Conservation (phyloP, 495 filamentous ascomycete species). For the Jackrogersella minutella region DNA sequence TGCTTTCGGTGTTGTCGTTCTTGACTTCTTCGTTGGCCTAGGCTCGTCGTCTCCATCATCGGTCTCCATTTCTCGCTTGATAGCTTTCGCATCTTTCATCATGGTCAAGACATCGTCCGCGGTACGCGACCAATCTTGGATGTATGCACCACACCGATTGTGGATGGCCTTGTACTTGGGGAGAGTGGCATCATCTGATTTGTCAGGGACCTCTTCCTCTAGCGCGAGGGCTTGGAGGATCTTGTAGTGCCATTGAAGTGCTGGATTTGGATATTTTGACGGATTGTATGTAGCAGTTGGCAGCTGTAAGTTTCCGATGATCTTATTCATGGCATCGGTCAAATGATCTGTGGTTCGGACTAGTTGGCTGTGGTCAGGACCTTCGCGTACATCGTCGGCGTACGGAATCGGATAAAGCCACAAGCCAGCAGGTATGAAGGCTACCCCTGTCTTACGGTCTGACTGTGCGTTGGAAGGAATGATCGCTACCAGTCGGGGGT, state of each 20-base stretch:
- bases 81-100: constrained; percentile 40
- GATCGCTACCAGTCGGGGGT: constrained; percentile 81
- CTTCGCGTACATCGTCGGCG: constrained; percentile 85
- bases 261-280: constrained; percentile 88
- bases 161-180: constrained; percentile 83
- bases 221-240: constrained; percentile 92
- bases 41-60: constrained; percentile 50
- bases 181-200: constrained; percentile 81
- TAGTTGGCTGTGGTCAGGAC: constrained; percentile 61
- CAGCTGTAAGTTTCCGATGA: constrained; percentile 88
- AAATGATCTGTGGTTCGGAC: constrained; percentile 72
- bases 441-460: constrained; percentile 67
- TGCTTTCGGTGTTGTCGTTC: constrained; percentile 38
- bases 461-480: constrained; percentile 73
- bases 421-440: constrained; percentile 80
- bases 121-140: constrained; percentile 74
- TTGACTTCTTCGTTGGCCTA: constrained; percentile 51
- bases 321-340: constrained; percentile 78
- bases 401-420: constrained; percentile 91
- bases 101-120: constrained; percentile 43
- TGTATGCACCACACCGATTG: constrained; percentile 81
- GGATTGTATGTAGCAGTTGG: constrained; percentile 87
- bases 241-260: constrained; percentile 97
- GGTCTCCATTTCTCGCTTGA: constrained; percentile 53
- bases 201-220: constrained; percentile 87